Evolutionary conservation across 192 early-diverging fungal genomes (phyloP).

Genomic region (Coemansia javaensis): DNA sequence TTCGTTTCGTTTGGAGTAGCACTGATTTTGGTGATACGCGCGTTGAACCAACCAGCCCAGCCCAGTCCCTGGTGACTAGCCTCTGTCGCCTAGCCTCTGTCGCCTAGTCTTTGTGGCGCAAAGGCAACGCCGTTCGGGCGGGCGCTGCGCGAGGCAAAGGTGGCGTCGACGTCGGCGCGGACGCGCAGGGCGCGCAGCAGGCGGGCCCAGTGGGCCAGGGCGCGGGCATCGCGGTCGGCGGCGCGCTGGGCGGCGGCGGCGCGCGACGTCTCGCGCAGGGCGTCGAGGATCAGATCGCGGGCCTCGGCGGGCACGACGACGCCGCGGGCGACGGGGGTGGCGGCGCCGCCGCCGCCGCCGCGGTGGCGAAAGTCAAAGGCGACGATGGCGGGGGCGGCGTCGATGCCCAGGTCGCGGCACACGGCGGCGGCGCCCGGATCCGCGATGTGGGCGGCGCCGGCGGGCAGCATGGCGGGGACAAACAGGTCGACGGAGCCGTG

Average conservation of each 20-base stretch:
- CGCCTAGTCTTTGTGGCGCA: too few species aligned
- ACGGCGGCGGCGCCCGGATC: slow-evolving; percentile 57
- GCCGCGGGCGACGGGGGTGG: slow-evolving; percentile 26
- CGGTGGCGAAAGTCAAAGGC: slow-evolving; percentile 38
- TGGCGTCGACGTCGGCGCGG: slow-evolving; percentile 34
- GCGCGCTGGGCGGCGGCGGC: background rate
- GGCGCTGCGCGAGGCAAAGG: slow-evolving; percentile 31
- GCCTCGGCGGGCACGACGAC: slow-evolving; percentile 23
- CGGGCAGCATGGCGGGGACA: slow-evolving; percentile 76
- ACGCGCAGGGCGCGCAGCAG: slow-evolving; percentile 36
- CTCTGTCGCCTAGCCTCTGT: too few species aligned
- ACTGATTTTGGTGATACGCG: too few species aligned
- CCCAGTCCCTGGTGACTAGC: too few species aligned
- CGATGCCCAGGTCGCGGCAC: slow-evolving; percentile 71
- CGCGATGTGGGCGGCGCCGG: slow-evolving; percentile 68
- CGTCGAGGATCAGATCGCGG: slow-evolving; percentile 24
- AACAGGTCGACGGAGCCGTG: slow-evolving; percentile 87
- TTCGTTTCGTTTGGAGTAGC: background rate
- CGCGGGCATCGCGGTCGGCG: slow-evolving; percentile 11
- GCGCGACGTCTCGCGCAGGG: slow-evolving; percentile 10
- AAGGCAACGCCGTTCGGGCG: slow-evolving; percentile 10
- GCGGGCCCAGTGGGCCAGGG: slow-evolving; percentile 23
- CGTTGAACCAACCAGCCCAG: too few species aligned
- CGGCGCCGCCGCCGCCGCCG: too few species aligned
- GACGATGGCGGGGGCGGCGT: slow-evolving; percentile 80